These are phyloP conservation scores for Ogataea pilisensis DNA, from an alignment of 805 yeast genomes.

Conservation along the genomic window DNA sequence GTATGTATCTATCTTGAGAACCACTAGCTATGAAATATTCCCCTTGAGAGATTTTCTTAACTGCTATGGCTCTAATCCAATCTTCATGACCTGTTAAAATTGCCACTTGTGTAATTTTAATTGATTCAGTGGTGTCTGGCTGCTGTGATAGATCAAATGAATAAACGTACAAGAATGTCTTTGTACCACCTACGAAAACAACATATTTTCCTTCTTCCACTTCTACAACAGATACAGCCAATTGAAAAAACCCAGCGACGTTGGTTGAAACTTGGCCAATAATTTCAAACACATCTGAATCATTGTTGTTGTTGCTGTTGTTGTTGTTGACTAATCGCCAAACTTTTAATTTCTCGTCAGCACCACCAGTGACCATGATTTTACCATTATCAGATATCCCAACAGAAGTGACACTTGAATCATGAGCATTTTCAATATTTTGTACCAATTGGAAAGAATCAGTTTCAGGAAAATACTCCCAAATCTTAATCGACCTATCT, in stretches of 20 bases:
- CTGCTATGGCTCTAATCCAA: slow-evolving; percentile 79
- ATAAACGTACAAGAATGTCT: slow-evolving; percentile 48
- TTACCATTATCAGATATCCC: slow-evolving; percentile 34
- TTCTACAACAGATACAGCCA: slow-evolving; percentile 34
- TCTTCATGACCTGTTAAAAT: slow-evolving; percentile 88
- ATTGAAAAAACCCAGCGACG: slow-evolving; percentile 45
- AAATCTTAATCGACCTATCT: slow-evolving; percentile 57
- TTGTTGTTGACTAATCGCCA: slow-evolving; percentile 37
- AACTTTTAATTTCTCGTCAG: slow-evolving; percentile 53
- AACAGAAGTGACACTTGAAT: slow-evolving; percentile 51
- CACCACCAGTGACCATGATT: slow-evolving; percentile 56
- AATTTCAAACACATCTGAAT: slow-evolving; percentile 21
- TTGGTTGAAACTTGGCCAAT: slow-evolving; percentile 33
- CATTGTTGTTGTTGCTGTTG: too few species aligned
- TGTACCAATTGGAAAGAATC: slow-evolving; percentile 31
- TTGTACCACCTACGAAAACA: slow-evolving; percentile 74
- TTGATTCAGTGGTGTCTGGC: slow-evolving; percentile 8
- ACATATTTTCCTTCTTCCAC: slow-evolving; percentile 35
- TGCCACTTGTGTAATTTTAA: slow-evolving; percentile 39
- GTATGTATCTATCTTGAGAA: slow-evolving; percentile 86
- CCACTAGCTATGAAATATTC: slow-evolving; percentile 78
- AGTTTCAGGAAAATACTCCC: slow-evolving; percentile 38
- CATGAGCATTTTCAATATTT: slow-evolving; percentile 34
- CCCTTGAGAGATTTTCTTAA: slow-evolving; percentile 46
- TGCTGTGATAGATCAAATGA: slow-evolving; percentile 33